Base-by-base conservation (phyloP, 768 basidiomycete genomes). In the Hydnomerulius pinastri region DNA sequence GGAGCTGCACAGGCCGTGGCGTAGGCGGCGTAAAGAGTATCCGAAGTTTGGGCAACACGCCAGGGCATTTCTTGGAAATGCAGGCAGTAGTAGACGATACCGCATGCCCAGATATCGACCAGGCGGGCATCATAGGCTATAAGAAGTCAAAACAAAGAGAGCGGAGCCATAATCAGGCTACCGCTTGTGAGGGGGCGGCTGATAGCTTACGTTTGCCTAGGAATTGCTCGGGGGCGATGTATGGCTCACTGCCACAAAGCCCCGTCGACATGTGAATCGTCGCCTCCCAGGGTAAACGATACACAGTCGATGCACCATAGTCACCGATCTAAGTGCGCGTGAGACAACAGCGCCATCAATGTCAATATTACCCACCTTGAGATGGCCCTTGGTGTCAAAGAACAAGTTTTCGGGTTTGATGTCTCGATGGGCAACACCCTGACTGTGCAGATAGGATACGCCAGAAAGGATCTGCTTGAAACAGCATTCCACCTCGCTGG, bases 221-320 rank as follows among this genome's bases (percentile, higher is more conserved):
- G 63, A 98, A 99, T 71, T 97, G 92, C 69, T 99, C 96, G 24
- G 97, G 97, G 8, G 96, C 96, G 63, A 99, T 99, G 72, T 99
- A 99, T 1, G 96, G 96, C 66, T 99, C 96, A 62, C 91, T 94
- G 21, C 96, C 96, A 61, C 96, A 99, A 25, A 99, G 80, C 4
- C 96, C 96, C 23, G 94, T 97, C 12, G 91, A 94, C 83, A 98
- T 87, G 68, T 99, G 96, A 42, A 98, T 87, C 35, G 94, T 97
- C 46, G 87, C 76, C 74, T 99, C 95, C 96, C 96, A 99, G 35
- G 97, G 97, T 48, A 99, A 83, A 52, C 96, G 83, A 70, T 98
- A 99, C 43, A 99, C 96, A n/a, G 97, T 98, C 37, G 93, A 97
- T 8, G 96, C 97, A 46, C 96, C 96, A 61, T 98, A 99, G 67